Percentiles rank a stretch among this genome's conserved stretches.
Conservation (phyloP, 2,329 filamentous ascomycete species). For the Lasiodiplodia citricola region DNA sequence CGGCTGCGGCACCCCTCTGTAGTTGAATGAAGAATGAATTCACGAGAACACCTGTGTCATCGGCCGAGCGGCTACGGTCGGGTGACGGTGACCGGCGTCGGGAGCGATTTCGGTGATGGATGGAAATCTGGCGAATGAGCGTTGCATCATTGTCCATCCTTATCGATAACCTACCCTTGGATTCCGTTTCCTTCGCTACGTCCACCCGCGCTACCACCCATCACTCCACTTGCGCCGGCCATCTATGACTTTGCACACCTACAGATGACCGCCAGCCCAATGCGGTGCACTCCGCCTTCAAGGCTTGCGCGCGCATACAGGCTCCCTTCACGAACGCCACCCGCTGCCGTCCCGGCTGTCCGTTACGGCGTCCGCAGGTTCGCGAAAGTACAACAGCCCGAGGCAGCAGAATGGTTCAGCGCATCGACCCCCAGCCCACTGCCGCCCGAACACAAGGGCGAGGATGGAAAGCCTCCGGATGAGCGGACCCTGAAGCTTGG, state of each 20-base stretch:
- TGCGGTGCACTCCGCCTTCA: slow-evolving; percentile 51
- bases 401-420: slow-evolving; percentile 52
- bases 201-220: slow-evolving; percentile 5
- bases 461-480: slow-evolving; percentile 58
- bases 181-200: slow-evolving; percentile 5
- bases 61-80: neutral
- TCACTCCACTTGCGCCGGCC: slow-evolving; percentile 4
- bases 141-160: slow-evolving; percentile 8
- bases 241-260: slow-evolving; percentile 27
- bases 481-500: slow-evolving; percentile 67
- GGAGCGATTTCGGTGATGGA: neutral
- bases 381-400: slow-evolving; percentile 39
- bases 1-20: too few relatives aligned
- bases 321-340: slow-evolving; percentile 28
- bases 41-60: too few relatives aligned
- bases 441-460: slow-evolving; percentile 34
- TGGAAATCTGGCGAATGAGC: neutral
- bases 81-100: too few relatives aligned
- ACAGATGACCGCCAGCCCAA: slow-evolving; percentile 51
- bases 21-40: too few relatives aligned
- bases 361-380: slow-evolving; percentile 31
- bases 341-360: slow-evolving; percentile 27
- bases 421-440: slow-evolving; percentile 41
- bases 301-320: slow-evolving; percentile 31
- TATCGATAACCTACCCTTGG: neutral